phyloP scores from a whole-genome alignment of 2,329 filamentous ascomycete species.

The Colletotrichum sp. region DNA sequence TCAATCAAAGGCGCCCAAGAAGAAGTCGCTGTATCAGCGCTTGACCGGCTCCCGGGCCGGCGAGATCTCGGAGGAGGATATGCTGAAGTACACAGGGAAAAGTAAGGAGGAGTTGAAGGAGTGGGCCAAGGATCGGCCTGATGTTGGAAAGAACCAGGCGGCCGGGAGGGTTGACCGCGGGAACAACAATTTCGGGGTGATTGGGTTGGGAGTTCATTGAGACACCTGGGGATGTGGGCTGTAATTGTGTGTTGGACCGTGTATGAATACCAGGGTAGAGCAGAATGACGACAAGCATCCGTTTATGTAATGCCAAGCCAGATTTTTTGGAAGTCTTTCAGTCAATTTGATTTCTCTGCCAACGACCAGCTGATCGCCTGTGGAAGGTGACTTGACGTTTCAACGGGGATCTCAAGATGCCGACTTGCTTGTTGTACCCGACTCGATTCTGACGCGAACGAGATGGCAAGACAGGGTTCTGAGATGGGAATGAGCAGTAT shows the following conservation, averaged over 20 bases:
- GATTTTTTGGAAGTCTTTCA: background rate
- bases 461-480: background rate
- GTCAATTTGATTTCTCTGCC: background rate
- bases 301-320: background rate
- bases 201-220: slow-evolving; percentile 34
- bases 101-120: slow-evolving; percentile 30
- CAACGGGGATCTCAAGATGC: background rate
- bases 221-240: slow-evolving; percentile 34
- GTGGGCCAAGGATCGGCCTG: slow-evolving; percentile 41
- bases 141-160: slow-evolving; percentile 43
- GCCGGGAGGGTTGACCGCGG: slow-evolving; percentile 35
- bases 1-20: background rate
- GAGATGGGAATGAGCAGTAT: background rate
- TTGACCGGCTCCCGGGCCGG: slow-evolving; percentile 33
- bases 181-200: slow-evolving; percentile 19
- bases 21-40: slow-evolving; percentile 35
- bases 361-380: accelerated
- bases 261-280: background rate
- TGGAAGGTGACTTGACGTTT: background rate
- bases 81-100: slow-evolving; percentile 47
- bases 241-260: slow-evolving; percentile 26
- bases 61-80: slow-evolving; percentile 41
- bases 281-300: background rate
- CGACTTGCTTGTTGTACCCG: background rate
- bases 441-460: background rate